A percentile compares a stretch with the other conserved stretches of the same genome.
Conservation (phyloP, 1,139 yeast genomes). For the Candida sanyaensis region DNA sequence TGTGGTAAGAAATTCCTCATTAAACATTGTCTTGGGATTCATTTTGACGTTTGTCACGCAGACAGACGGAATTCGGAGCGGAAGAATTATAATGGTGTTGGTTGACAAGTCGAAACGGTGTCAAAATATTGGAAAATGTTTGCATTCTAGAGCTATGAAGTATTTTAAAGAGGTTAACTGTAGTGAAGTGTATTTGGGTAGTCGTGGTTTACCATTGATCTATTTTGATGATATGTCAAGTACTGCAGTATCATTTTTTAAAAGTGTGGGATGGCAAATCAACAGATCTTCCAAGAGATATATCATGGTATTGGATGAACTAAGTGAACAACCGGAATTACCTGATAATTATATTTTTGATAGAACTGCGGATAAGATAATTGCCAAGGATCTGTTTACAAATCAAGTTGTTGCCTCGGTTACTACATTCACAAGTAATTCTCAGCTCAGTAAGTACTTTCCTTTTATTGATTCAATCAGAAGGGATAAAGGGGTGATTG, state of each 20-base stretch:
- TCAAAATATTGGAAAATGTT: conserved; percentile 59
- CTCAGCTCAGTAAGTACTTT: conserved; percentile 48
- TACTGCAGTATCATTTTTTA: conserved; percentile 33
- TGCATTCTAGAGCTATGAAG: conserved; percentile 57
- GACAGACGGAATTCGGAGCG: conserved; percentile 34
- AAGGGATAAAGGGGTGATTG: conserved; percentile 22
- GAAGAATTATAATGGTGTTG: conserved; percentile 49
- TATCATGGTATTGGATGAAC: conserved; percentile 38
- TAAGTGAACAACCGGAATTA: conserved; percentile 52
- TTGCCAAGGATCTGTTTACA: conserved; percentile 19
- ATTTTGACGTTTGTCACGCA: conserved; percentile 54
- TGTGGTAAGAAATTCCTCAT: conserved; percentile 60
- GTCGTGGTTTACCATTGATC: conserved; percentile 53
- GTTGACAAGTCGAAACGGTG: conserved; percentile 59
- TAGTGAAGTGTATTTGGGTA: conserved; percentile 45
- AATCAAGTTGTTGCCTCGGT: conserved; percentile 58
- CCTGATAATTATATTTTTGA: not conserved
- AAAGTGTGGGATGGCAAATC: conserved; percentile 42
- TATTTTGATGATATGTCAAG: conserved; percentile 37
- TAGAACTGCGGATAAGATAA: not conserved
- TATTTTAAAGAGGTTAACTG: conserved; percentile 51
- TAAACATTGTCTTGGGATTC: conserved; percentile 58
- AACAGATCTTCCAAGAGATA: conserved; percentile 22
- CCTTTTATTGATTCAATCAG: conserved; percentile 47
- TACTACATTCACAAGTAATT: conserved; percentile 52